These are phyloP conservation scores for Diversispora epigaea DNA, from an alignment of 192 early-diverging fungal genomes.

Conservation along the genomic window DNA sequence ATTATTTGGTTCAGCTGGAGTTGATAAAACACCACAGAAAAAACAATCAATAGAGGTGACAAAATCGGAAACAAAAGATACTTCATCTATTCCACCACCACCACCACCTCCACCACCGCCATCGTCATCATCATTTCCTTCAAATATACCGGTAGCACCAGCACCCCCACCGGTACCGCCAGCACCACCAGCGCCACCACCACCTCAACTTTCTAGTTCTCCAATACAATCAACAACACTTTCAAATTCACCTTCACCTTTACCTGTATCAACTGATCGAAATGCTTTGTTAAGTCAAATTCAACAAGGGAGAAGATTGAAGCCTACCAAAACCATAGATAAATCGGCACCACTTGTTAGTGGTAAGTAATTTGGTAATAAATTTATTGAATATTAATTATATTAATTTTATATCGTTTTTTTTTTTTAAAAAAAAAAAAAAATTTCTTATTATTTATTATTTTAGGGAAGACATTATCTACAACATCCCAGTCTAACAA, in stretches of 20 bases:
- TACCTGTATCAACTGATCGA: slow-evolving; percentile 36
- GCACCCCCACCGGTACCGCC: neutral
- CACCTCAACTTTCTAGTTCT: neutral
- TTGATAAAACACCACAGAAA: too few species aligned
- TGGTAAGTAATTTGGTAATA: slow-evolving; percentile 26
- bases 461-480: too few species aligned
- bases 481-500: too few species aligned
- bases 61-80: neutral
- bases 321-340: slow-evolving; percentile 66
- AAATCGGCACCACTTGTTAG: slow-evolving; percentile 48
- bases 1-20: slow-evolving; percentile 14
- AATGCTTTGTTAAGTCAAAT: slow-evolving; percentile 71
- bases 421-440: slow-evolving; percentile 12
- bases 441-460: too few species aligned
- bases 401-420: neutral
- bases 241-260: neutral
- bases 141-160: neutral
- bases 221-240: neutral
- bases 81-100: slow-evolving; percentile 32
- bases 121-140: slow-evolving; percentile 5
- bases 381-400: neutral
- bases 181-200: neutral
- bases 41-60: too few species aligned
- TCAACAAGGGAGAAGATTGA: slow-evolving; percentile 61
- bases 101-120: slow-evolving; percentile 23